A percentile compares a stretch with the other conserved stretches of the same genome.
Conservation (phyloP, 257 asterid species). For the Petunia axillaris region DNA sequence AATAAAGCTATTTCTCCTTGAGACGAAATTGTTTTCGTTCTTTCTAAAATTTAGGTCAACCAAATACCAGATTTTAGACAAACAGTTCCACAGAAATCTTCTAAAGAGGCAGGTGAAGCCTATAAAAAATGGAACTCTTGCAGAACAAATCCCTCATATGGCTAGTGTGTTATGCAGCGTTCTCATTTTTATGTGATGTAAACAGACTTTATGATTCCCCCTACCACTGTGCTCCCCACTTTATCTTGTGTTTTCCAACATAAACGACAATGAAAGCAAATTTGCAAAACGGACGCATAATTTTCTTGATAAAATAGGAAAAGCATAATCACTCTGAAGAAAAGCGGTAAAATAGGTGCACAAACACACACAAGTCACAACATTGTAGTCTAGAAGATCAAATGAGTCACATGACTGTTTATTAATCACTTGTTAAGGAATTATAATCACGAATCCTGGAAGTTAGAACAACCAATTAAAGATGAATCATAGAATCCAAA, state of each 20-base stretch:
- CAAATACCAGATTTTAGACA: background rate
- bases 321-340: background rate
- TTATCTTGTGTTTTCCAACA: background rate
- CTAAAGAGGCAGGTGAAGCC: background rate
- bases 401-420: background rate
- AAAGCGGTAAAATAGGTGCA: background rate
- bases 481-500: conserved; percentile 26
- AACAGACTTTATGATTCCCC: background rate
- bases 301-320: background rate
- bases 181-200: background rate
- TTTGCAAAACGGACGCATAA: background rate
- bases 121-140: background rate
- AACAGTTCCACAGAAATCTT: background rate
- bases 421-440: background rate
- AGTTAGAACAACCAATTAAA: background rate
- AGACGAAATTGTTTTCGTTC: background rate
- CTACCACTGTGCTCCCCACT: background rate
- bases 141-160: too few species aligned
- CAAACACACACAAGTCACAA: background rate
- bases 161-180: background rate
- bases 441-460: background rate
- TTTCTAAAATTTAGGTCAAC: background rate
- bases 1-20: background rate
- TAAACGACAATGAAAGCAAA: background rate
- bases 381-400: background rate